Percentiles rank a stretch among this genome's conserved stretches.
Evolutionary conservation across 73 alveolate species (phyloP).

Genomic region (Paramecium tetraurelia): DNA sequence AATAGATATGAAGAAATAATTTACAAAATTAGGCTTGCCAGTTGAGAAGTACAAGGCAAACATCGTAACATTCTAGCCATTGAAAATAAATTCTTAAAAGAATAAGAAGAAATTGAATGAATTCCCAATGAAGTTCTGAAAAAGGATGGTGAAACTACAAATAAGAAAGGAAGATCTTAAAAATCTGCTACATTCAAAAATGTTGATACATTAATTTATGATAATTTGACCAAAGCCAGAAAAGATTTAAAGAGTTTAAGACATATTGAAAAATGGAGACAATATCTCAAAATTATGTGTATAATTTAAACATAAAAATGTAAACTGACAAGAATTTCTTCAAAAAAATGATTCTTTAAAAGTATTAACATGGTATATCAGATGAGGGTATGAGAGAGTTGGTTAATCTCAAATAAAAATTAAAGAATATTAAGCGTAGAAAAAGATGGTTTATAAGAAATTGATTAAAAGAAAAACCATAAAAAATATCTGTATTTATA

Average conservation of each 20-base stretch:
- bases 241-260: neutral
- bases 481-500: neutral
- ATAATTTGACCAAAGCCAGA: neutral
- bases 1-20: neutral
- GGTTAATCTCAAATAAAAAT: neutral
- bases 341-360: neutral
- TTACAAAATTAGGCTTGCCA: neutral
- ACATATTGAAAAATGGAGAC: neutral
- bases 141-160: neutral
- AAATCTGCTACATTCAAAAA: neutral
- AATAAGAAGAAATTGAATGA: neutral
- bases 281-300: neutral
- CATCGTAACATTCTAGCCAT: neutral
- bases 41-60: neutral
- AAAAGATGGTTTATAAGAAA: neutral
- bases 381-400: neutral
- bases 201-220: neutral
- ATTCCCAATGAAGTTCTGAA: neutral
- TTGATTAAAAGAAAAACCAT: neutral
- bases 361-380: neutral
- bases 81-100: neutral
- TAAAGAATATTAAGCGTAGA: neutral
- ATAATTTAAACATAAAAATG: neutral
- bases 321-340: neutral
- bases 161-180: neutral